Evolutionary conservation across 805 yeast genomes (phyloP).

Genomic region (Metschnikowia hibisci): DNA sequence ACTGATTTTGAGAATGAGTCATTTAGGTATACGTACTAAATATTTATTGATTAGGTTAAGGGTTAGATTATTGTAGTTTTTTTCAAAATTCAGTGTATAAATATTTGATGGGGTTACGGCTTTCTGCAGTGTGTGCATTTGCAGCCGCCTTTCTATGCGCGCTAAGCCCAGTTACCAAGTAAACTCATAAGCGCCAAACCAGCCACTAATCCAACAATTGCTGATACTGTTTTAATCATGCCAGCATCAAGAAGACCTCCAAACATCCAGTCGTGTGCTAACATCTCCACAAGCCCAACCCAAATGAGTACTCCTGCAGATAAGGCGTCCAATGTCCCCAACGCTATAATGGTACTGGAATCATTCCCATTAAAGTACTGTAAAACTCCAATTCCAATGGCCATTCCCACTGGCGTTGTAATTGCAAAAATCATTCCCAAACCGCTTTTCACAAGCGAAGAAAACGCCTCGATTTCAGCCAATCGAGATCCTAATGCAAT

Average conservation of each 20-base stretch:
- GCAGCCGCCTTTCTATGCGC: not conserved
- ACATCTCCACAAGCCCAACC: constrained; percentile 31
- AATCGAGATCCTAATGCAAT: constrained; percentile 27
- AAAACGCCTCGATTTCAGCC: constrained; percentile 19
- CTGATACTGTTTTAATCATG: constrained; percentile 12
- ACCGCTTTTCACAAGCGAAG: constrained; percentile 2
- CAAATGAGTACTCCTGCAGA: constrained; percentile 33
- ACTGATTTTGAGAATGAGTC: constrained; percentile 13
- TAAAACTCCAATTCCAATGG: constrained; percentile 67
- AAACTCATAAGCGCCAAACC: constrained; percentile 30
- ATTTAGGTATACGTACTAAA: constrained; percentile 8
- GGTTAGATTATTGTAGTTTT: too few relatives aligned
- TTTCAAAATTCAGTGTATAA: too few relatives aligned
- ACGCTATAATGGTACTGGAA: constrained; percentile 27
- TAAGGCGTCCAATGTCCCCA: constrained; percentile 32
- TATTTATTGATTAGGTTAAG: too few relatives aligned
- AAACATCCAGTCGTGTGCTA: constrained; percentile 28
- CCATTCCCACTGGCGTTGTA: constrained; percentile 71
- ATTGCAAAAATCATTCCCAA: constrained; percentile 19
- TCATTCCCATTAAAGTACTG: constrained; percentile 26
- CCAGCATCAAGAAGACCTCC: constrained; percentile 21
- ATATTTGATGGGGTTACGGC: too few relatives aligned
- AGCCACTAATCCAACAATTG: constrained; percentile 17
- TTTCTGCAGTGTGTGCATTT: too few relatives aligned
- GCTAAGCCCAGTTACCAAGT: constrained; percentile 30